A percentile compares a stretch with the other conserved stretches of the same genome.
phyloP scores from a whole-genome alignment of 495 filamentous ascomycete species.

The Aspergillus affinis region DNA sequence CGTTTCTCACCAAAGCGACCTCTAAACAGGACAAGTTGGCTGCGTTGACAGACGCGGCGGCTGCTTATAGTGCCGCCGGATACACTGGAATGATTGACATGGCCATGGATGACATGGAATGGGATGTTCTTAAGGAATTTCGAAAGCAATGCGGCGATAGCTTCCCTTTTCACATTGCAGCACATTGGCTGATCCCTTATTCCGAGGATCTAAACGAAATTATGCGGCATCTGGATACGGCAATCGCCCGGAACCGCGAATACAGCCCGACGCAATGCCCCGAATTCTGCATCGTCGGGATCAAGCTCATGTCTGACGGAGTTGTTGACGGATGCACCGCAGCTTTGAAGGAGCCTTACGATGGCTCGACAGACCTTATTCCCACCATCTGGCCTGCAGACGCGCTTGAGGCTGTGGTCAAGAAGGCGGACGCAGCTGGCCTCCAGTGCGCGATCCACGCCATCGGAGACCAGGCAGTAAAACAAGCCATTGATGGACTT shows the following conservation, averaged over 20 bases:
- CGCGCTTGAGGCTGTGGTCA: constrained; percentile 52
- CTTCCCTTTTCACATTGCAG: constrained; percentile 59
- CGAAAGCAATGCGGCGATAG: constrained; percentile 36
- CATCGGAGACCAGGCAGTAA: constrained; percentile 60
- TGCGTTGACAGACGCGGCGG: constrained; percentile 50
- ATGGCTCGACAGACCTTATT: constrained; percentile 39
- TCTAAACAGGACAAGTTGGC: constrained; percentile 52
- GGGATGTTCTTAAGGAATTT: constrained; percentile 54
- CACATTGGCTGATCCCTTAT: constrained; percentile 62
- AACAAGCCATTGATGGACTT: constrained; percentile 55
- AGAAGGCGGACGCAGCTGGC: constrained; percentile 50
- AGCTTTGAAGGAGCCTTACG: constrained; percentile 54
- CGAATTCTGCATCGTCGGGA: constrained; percentile 53
- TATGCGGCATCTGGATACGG: constrained; percentile 52
- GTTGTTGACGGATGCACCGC: constrained; percentile 63
- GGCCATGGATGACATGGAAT: constrained; percentile 65
- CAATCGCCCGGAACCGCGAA: constrained; percentile 46
- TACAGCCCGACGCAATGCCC: constrained; percentile 47
- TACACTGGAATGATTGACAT: constrained; percentile 68
- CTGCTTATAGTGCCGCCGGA: constrained; percentile 52
- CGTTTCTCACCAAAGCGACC: constrained; percentile 51
- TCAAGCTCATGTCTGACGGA: constrained; percentile 63
- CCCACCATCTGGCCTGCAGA: constrained; percentile 54
- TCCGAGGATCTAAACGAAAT: constrained; percentile 39
- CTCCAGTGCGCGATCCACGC: constrained; percentile 66